Conservation (phyloP, 768 basidiomycete genomes). For the Trametes cinnabarina region DNA sequence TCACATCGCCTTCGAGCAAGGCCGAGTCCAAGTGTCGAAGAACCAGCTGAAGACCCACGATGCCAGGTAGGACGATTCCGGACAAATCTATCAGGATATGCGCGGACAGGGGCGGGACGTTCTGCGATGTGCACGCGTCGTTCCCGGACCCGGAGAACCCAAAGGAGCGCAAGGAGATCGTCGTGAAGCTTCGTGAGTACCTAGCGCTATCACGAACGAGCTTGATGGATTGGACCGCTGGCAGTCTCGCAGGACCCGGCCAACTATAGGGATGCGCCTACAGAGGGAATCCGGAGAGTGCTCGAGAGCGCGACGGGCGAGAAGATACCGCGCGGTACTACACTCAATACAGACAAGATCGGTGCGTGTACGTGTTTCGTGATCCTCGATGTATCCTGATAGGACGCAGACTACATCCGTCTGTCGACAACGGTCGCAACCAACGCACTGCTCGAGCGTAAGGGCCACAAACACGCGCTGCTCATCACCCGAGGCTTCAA, state of each 20-base stretch:
- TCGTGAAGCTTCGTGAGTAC: constrained; percentile 87
- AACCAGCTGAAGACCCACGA: not conserved
- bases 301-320: constrained; percentile 74
- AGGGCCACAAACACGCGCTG: constrained; percentile 88
- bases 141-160: constrained; percentile 69
- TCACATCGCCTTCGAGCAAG: not conserved
- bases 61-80: constrained; percentile 39
- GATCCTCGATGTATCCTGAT: not conserved
- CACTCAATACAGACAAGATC: constrained; percentile 77
- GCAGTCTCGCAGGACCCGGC: constrained; percentile 85
- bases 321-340: constrained; percentile 60
- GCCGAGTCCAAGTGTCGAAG: not conserved
- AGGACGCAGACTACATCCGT: constrained; percentile 76
- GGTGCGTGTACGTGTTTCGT: constrained; percentile 43
- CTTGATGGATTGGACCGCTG: too few species aligned
- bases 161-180: constrained; percentile 65
- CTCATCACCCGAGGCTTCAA: constrained; percentile 90
- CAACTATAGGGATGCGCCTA: constrained; percentile 91
- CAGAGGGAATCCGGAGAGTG: constrained; percentile 87
- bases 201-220: too few species aligned
- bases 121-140: constrained; percentile 88
- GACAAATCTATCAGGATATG: constrained; percentile 82
- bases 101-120: constrained; percentile 89
- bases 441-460: constrained; percentile 92
- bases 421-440: constrained; percentile 95